These are phyloP conservation scores for Debaryomyces robertsiae DNA, from an alignment of 1,139 yeast genomes.

Conservation along the genomic window DNA sequence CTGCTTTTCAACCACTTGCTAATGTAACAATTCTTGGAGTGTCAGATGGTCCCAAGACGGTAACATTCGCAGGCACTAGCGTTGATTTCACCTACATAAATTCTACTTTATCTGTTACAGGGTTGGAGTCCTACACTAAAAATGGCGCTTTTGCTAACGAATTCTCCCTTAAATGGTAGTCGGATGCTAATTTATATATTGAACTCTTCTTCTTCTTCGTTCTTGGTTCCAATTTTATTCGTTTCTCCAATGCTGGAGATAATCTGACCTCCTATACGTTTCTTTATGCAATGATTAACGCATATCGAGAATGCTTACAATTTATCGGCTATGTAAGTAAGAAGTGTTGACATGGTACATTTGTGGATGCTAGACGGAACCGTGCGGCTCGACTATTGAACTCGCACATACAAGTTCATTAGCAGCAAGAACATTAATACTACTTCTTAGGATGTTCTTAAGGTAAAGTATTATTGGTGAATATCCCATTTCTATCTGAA, in stretches of 20 bases:
- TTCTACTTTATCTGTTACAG: constrained; percentile 20
- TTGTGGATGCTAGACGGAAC: neutral
- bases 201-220: neutral
- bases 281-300: no score
- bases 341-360: neutral
- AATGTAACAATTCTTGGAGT: constrained; percentile 30
- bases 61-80: constrained; percentile 18
- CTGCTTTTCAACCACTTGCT: constrained; percentile 24
- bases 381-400: neutral
- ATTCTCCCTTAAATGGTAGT: constrained; percentile 19
- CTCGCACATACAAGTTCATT: neutral
- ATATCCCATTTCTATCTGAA: neutral
- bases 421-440: no score
- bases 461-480: no score
- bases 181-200: neutral
- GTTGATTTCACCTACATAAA: constrained; percentile 19
- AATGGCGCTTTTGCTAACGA: constrained; percentile 20
- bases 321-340: no score
- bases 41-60: constrained; percentile 21
- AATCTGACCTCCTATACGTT: no score
- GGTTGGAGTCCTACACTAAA: constrained; percentile 17
- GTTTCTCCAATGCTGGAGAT: no score
- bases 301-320: no score
- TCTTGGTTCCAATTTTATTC: neutral
- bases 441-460: no score